Evolutionary conservation across 805 yeast species (phyloP).

Genomic region (Kodamaea leandrae): DNA sequence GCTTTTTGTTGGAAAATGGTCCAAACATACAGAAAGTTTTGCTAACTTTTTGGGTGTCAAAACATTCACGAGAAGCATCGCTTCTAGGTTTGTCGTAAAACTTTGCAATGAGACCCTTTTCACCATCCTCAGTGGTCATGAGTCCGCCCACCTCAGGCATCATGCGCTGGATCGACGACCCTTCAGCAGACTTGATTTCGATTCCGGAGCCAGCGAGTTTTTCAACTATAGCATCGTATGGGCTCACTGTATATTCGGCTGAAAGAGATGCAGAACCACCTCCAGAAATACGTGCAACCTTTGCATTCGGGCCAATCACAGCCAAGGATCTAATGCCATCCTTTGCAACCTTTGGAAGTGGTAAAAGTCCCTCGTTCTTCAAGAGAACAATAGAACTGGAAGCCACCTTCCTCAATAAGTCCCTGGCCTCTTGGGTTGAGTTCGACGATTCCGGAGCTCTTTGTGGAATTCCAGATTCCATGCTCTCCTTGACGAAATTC

Average conservation of each 20-base stretch:
- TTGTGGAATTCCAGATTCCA: constrained; percentile 39
- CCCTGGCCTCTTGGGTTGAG: constrained; percentile 35
- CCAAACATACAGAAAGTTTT: constrained; percentile 12
- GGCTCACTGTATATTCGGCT: constrained; percentile 48
- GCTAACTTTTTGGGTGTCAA: constrained; percentile 24
- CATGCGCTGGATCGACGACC: constrained; percentile 30
- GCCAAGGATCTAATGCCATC: constrained; percentile 27
- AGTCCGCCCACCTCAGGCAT: constrained; percentile 29
- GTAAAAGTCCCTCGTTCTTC: constrained; percentile 52
- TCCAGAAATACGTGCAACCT: constrained; percentile 49
- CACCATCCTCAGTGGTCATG: constrained; percentile 21
- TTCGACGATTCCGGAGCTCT: constrained; percentile 36
- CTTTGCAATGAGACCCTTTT: constrained; percentile 24
- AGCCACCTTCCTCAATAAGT: constrained; percentile 21
- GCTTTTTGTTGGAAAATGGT: background rate
- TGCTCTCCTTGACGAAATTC: constrained; percentile 44
- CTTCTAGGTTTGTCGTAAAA: constrained; percentile 26
- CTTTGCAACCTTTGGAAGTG: constrained; percentile 29
- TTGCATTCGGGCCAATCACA: constrained; percentile 62
- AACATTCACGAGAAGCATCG: constrained; percentile 16
- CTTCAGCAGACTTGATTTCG: constrained; percentile 24
- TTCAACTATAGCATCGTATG: constrained; percentile 45
- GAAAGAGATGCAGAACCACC: constrained; percentile 61
- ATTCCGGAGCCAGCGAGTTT: constrained; percentile 25
- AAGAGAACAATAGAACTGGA: constrained; percentile 55